Conservation (phyloP, 345 rosid genomes). For the Viola odorata region DNA sequence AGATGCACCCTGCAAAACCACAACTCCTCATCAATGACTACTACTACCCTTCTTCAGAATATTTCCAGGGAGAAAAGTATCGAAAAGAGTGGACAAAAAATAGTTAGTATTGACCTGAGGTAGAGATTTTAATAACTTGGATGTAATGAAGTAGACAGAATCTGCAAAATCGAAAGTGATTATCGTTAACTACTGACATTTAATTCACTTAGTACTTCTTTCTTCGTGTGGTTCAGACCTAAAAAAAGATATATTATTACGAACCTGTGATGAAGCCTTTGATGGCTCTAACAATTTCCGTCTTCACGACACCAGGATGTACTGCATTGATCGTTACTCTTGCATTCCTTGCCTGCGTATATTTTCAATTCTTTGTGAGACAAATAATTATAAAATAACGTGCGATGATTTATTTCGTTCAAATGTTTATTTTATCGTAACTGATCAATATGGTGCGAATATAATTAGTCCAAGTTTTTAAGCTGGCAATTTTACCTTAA, state of each 20-base stretch:
- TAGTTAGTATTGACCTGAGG: constrained; percentile 39
- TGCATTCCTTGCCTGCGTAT: constrained; percentile 68
- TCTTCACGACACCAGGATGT: constrained; percentile 93
- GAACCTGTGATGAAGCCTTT: constrained; percentile 75
- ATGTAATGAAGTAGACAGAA: constrained; percentile 80
- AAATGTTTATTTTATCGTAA: neutral
- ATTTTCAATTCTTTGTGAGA: neutral
- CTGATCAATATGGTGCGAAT: neutral
- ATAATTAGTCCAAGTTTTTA: neutral
- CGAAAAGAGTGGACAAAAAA: constrained; percentile 24
- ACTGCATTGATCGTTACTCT: constrained; percentile 79
- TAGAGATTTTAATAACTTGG: constrained; percentile 74
- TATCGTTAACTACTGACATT: no score
- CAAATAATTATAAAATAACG: neutral
- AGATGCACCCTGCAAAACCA: constrained; percentile 66
- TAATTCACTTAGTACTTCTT: no score
- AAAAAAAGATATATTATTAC: neutral
- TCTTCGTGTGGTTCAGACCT: no score
- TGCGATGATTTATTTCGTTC: neutral
- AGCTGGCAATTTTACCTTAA: constrained; percentile 41
- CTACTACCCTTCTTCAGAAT: neutral
- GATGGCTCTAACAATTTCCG: constrained; percentile 85
- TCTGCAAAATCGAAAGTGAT: constrained; percentile 41
- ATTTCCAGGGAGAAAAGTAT: constrained; percentile 1
- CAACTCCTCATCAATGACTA: neutral